These are phyloP conservation scores for Candida ascalaphidarum DNA, from an alignment of 805 yeast species.

Conservation along the genomic window DNA sequence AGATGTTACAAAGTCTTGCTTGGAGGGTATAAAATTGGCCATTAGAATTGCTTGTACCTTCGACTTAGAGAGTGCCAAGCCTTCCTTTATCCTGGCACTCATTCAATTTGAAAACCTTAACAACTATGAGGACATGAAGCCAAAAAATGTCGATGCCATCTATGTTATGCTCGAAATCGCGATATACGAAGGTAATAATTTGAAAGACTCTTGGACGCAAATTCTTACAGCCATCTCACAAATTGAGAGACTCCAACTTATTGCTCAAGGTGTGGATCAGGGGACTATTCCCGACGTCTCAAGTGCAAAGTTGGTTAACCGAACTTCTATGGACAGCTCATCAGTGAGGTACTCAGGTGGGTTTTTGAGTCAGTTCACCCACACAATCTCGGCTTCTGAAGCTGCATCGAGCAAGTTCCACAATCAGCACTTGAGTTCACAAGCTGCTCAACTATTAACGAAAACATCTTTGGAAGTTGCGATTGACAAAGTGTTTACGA, in stretches of 20 bases:
- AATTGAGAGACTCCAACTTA: conserved; percentile 80
- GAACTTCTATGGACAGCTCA: conserved; percentile 39
- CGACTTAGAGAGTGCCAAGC: conserved; percentile 75
- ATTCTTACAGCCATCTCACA: conserved; percentile 79
- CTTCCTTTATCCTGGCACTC: conserved; percentile 83
- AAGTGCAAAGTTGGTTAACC: conserved; percentile 58
- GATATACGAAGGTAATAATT: conserved; percentile 64
- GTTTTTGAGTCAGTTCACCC: conserved; percentile 51
- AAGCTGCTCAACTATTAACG: conserved; percentile 47
- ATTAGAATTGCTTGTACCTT: conserved; percentile 79
- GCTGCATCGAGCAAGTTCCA: conserved; percentile 63
- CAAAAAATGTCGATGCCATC: conserved; percentile 77
- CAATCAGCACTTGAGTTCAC: conserved; percentile 56
- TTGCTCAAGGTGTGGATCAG: conserved; percentile 82
- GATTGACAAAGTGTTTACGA: conserved; percentile 81
- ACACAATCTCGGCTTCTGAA: conserved; percentile 47
- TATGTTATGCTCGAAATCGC: conserved; percentile 69
- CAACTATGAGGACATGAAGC: conserved; percentile 67
- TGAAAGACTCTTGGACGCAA: conserved; percentile 75
- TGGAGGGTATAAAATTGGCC: conserved; percentile 81
- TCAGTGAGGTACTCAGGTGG: conserved; percentile 30
- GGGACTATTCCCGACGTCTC: conserved; percentile 79
- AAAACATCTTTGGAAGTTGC: conserved; percentile 69
- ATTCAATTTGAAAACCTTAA: conserved; percentile 79
- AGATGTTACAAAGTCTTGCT: conserved; percentile 56